A percentile compares a stretch with the other conserved stretches of the same genome.
Evolutionary conservation across 1,284 basidiomycete species (phyloP).

Genomic region (Cutaneotrichosporon spelunceum): DNA sequence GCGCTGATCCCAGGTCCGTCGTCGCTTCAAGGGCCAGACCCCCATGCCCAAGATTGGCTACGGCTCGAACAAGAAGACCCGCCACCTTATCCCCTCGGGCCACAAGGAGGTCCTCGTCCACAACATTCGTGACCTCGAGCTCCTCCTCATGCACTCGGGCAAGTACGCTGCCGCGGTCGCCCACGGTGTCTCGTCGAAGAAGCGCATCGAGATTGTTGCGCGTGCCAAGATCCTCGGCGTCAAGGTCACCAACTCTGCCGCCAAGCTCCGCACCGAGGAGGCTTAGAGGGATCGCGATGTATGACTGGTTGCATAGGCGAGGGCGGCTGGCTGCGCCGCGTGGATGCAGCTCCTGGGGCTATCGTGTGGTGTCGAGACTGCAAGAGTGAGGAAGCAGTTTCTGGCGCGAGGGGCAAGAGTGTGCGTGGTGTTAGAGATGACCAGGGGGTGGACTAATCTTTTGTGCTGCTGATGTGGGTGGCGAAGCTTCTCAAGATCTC

Average conservation of each 20-base stretch:
- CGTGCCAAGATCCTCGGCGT: slow-evolving; percentile 85
- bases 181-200: slow-evolving; percentile 94
- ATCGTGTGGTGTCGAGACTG: background rate
- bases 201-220: slow-evolving; percentile 84
- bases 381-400: background rate
- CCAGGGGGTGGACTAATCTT: background rate
- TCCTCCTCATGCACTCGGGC: slow-evolving; percentile 97
- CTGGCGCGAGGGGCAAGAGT: background rate
- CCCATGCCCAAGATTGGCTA: slow-evolving; percentile 82
- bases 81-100: slow-evolving; percentile 89
- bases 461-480: background rate
- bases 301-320: slow-evolving; percentile 26
- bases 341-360: slow-evolving; percentile 6
- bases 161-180: slow-evolving; percentile 95
- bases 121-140: slow-evolving; percentile 86
- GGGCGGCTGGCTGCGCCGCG: slow-evolving; percentile 6
- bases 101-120: slow-evolving; percentile 90
- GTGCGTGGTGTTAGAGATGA: background rate
- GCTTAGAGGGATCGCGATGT: slow-evolving; percentile 37
- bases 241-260: slow-evolving; percentile 93
- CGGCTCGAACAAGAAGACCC: slow-evolving; percentile 66
- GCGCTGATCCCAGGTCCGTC: slow-evolving; percentile 55
- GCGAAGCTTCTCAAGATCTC: background rate
- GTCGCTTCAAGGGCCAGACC: slow-evolving; percentile 91
- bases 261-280: slow-evolving; percentile 96